These are phyloP conservation scores for Alternaria novae-zelandiae DNA, from an alignment of 2,329 filamentous ascomycete genomes.

Conservation along the genomic window DNA sequence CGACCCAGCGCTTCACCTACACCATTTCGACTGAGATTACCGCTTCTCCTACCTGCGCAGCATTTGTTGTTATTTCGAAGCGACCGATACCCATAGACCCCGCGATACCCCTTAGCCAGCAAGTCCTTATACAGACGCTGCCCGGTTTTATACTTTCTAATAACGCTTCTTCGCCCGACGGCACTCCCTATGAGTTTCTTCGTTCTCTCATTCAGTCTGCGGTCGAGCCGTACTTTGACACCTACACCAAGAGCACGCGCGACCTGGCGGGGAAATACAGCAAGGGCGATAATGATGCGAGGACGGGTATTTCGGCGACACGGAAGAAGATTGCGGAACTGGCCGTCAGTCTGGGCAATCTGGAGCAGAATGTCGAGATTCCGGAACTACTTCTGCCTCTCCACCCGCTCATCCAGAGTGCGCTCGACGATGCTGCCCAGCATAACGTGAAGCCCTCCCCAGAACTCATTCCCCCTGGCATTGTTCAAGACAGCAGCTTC, in stretches of 20 bases:
- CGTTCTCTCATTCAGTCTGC: constrained; percentile 91
- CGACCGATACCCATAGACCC: constrained; percentile 86
- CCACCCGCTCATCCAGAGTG: constrained; percentile 85
- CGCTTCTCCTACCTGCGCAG: constrained; percentile 77
- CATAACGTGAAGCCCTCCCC: constrained; percentile 73
- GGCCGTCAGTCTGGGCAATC: constrained; percentile 84
- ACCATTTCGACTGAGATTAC: constrained; percentile 82
- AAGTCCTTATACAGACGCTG: constrained; percentile 92
- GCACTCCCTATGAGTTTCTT: constrained; percentile 89
- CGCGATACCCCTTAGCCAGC: constrained; percentile 78
- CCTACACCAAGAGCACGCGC: constrained; percentile 75
- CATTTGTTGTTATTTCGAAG: constrained; percentile 90
- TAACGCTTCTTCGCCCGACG: constrained; percentile 72
- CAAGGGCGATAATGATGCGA: constrained; percentile 84
- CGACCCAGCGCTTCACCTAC: constrained; percentile 68
- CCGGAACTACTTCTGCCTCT: constrained; percentile 87
- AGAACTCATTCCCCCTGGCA: constrained; percentile 74
- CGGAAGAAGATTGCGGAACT: constrained; percentile 97
- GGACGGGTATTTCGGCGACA: constrained; percentile 94
- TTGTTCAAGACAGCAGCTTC: constrained; percentile 89
- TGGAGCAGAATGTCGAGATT: constrained; percentile 98
- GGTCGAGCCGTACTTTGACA: constrained; percentile 95
- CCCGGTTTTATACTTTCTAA: constrained; percentile 78
- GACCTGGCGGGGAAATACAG: constrained; percentile 61
- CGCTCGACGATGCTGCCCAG: constrained; percentile 76